phyloP scores from a whole-genome alignment of 2,329 filamentous ascomycete genomes.

The Boeremia lycopersici region DNA sequence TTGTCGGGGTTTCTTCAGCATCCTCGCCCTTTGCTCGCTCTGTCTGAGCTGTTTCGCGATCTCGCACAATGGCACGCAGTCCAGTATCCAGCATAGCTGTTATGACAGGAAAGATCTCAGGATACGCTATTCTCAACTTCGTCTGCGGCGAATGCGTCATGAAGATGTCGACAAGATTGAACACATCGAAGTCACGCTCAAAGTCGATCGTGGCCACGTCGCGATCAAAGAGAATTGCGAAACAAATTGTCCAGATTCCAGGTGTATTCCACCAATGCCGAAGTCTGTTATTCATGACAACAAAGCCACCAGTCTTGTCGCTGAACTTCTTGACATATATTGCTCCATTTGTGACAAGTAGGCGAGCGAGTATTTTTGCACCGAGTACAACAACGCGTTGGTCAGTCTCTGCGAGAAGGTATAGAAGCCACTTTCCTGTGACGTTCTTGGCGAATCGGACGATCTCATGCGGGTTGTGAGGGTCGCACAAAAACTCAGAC shows the following conservation, averaged over 20 bases:
- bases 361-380: slow-evolving; percentile 79
- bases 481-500: slow-evolving; percentile 76
- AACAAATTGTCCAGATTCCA: slow-evolving; percentile 83
- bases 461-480: slow-evolving; percentile 70
- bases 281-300: slow-evolving; percentile 80
- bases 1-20: slow-evolving; percentile 31
- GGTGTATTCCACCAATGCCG: slow-evolving; percentile 89
- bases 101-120: slow-evolving; percentile 80
- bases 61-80: slow-evolving; percentile 59
- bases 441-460: slow-evolving; percentile 92
- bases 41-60: slow-evolving; percentile 34
- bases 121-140: slow-evolving; percentile 70
- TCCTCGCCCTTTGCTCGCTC: slow-evolving; percentile 24
- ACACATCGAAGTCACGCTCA: slow-evolving; percentile 74
- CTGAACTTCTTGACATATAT: slow-evolving; percentile 85
- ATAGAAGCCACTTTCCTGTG: slow-evolving; percentile 95
- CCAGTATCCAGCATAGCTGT: slow-evolving; percentile 87
- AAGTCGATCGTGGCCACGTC: slow-evolving; percentile 79
- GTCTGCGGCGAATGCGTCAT: slow-evolving; percentile 45
- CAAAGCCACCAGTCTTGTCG: slow-evolving; percentile 85
- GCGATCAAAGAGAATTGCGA: slow-evolving; percentile 84
- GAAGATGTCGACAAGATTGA: slow-evolving; percentile 76
- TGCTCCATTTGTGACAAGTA: slow-evolving; percentile 81
- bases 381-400: slow-evolving; percentile 81
- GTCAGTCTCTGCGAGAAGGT: slow-evolving; percentile 86